Percentiles rank a stretch among this genome's conserved stretches.
These are phyloP conservation scores for Yamadazyma laniorum DNA, from an alignment of 805 yeast genomes.

Conservation along the genomic window DNA sequence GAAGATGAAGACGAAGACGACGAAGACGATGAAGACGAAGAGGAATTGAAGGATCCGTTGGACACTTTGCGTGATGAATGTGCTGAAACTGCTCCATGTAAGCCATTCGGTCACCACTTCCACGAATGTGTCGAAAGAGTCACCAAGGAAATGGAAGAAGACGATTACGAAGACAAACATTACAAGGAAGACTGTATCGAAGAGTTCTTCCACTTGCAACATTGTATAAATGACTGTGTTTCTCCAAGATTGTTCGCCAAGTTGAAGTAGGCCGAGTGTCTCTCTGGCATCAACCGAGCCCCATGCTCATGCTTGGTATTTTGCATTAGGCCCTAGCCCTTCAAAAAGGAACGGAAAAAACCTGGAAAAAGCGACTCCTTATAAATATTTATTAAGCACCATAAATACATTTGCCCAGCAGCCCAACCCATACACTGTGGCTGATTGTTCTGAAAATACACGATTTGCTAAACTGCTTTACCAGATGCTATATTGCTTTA, in stretches of 20 bases:
- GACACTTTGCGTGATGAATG: conserved; percentile 54
- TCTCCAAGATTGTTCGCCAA: conserved; percentile 87
- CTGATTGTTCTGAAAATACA: too few relatives aligned
- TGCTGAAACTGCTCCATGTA: conserved; percentile 62
- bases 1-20: conserved; percentile 59
- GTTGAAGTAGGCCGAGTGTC: conserved; percentile 82
- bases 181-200: conserved; percentile 97
- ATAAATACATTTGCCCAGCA: too few relatives aligned
- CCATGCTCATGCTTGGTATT: background rate
- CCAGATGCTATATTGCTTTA: too few relatives aligned
- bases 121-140: conserved; percentile 96
- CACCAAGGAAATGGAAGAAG: conserved; percentile 79
- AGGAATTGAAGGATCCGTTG: conserved; percentile 53
- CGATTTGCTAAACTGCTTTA: too few relatives aligned
- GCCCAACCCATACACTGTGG: too few relatives aligned
- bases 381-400: too few relatives aligned
- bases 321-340: too few relatives aligned
- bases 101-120: conserved; percentile 80
- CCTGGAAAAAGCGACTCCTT: too few relatives aligned
- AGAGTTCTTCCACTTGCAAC: conserved; percentile 96
- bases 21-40: conserved; percentile 67
- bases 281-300: too few relatives aligned
- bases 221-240: conserved; percentile 87
- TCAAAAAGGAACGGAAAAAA: too few relatives aligned
- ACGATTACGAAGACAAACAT: conserved; percentile 71